A percentile compares a stretch with the other conserved stretches of the same genome.
Evolutionary conservation across 2,329 filamentous ascomycete species (phyloP).

Genomic region (Sarocladium brachiariae): DNA sequence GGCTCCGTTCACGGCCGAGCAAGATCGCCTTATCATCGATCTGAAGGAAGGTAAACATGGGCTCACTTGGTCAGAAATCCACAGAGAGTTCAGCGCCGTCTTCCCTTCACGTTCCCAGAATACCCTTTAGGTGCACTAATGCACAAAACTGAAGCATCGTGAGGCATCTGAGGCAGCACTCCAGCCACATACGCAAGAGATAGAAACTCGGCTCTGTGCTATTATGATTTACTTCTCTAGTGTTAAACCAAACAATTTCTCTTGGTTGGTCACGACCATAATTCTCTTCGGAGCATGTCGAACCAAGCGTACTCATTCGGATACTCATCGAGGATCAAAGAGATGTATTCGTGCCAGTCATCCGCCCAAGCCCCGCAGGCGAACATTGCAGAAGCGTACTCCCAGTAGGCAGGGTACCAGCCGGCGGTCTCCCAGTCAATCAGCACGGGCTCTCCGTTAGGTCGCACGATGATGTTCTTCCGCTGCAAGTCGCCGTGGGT

Average conservation of each 20-base stretch:
- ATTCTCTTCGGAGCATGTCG: too few relatives aligned
- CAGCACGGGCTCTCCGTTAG: slow-evolving; percentile 12
- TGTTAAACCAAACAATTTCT: too few relatives aligned
- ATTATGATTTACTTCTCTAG: too few relatives aligned
- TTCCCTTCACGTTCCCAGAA: neutral
- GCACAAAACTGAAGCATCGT: neutral
- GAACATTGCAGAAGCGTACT: slow-evolving; percentile 16
- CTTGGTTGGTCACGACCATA: too few relatives aligned
- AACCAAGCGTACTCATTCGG: slow-evolving; percentile 16
- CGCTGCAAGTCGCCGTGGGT: slow-evolving; percentile 18
- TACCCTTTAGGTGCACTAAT: neutral
- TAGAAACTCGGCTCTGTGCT: too few relatives aligned
- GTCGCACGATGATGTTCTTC: slow-evolving; percentile 16
- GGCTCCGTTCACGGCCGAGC: neutral
- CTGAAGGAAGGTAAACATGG: neutral
- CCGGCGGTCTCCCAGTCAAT: slow-evolving; percentile 18
- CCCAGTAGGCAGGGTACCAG: slow-evolving; percentile 19
- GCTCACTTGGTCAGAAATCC: neutral
- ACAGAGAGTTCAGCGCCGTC: neutral
- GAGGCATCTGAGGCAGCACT: too few relatives aligned
- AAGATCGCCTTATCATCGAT: neutral
- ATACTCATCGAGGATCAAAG: slow-evolving; percentile 15
- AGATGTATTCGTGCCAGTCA: slow-evolving; percentile 17
- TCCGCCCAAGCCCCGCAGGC: slow-evolving; percentile 14
- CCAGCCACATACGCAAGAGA: too few relatives aligned